Conservation (phyloP, 2,329 filamentous ascomycete species). For the Leptographium galeiforme region DNA sequence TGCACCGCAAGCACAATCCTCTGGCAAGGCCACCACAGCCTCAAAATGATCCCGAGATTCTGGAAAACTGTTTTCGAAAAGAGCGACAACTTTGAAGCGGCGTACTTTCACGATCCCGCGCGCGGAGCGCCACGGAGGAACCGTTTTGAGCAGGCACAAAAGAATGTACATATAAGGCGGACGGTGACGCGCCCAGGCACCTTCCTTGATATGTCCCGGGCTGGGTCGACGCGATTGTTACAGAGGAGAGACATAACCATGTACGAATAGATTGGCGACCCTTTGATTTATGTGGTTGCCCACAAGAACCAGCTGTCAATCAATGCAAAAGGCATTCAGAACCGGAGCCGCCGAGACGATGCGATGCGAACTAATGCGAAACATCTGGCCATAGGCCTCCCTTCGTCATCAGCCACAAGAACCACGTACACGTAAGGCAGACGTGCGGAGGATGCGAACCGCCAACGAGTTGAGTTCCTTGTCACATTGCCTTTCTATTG, state of each 20-base stretch:
- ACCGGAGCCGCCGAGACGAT: no score
- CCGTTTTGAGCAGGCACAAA: neutral
- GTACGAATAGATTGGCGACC: neutral
- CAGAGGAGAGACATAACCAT: neutral
- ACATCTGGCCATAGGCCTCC: no score
- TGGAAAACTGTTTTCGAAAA: neutral
- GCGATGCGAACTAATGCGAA: no score
- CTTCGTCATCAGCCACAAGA: no score
- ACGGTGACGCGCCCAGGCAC: neutral
- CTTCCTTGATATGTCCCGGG: neutral
- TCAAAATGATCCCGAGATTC: neutral
- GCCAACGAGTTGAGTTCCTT: neutral
- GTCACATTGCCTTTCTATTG: neutral
- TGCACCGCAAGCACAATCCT: neutral
- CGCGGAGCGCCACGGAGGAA: neutral
- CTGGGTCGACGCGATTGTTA: neutral
- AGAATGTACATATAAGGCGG: neutral
- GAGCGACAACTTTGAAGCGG: neutral
- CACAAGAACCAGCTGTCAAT: no score
- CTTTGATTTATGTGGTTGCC: neutral
- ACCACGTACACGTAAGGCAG: no score
- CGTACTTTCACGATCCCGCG: neutral
- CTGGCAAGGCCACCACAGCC: conserved; percentile 3
- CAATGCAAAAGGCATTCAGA: no score
- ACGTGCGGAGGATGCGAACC: no score